Percentiles rank a stretch among this genome's conserved stretches.
phyloP scores from a whole-genome alignment of 73 alveolate genomes.

The Stentor roeselii region DNA sequence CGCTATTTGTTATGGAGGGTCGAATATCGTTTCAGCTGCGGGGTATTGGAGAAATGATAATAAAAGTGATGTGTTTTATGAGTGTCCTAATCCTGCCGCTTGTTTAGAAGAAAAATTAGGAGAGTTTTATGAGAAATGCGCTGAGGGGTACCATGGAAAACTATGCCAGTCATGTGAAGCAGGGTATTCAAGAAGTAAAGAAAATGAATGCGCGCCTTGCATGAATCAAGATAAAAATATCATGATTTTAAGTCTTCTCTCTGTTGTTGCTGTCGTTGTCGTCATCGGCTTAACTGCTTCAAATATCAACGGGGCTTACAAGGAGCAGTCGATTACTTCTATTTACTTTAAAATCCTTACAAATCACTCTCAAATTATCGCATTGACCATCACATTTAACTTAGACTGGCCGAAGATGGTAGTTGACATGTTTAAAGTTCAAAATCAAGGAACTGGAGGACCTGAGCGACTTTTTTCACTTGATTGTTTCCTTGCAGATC shows the following conservation, averaged over 20 bases:
- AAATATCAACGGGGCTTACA: background rate
- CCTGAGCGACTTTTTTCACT: background rate
- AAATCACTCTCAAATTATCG: conserved; percentile 27
- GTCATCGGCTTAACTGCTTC: background rate
- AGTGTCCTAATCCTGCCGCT: conserved; percentile 33
- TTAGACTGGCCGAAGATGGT: conserved; percentile 21
- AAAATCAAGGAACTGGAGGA: background rate
- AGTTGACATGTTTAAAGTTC: background rate
- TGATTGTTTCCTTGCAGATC: conserved; percentile 8
- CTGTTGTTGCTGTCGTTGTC: background rate
- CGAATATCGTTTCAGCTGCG: conserved; percentile 31
- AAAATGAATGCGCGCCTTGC: conserved; percentile 37
- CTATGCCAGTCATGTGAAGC: conserved; percentile 35
- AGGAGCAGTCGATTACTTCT: conserved; percentile 4
- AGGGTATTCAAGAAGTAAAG: conserved; percentile 19
- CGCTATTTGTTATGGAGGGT: conserved; percentile 42
- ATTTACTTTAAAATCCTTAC: conserved; percentile 17
- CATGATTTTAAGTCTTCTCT: background rate
- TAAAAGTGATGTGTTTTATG: conserved; percentile 11
- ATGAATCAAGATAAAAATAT: conserved; percentile 4
- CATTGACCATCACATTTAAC: background rate
- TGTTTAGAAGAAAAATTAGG: conserved; percentile 25
- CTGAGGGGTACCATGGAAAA: conserved; percentile 42
- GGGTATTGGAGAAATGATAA: conserved; percentile 40
- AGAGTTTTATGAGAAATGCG: conserved; percentile 32